These are phyloP conservation scores for Ustulina deusta DNA, from an alignment of 2,329 filamentous ascomycete genomes.

Conservation along the genomic window DNA sequence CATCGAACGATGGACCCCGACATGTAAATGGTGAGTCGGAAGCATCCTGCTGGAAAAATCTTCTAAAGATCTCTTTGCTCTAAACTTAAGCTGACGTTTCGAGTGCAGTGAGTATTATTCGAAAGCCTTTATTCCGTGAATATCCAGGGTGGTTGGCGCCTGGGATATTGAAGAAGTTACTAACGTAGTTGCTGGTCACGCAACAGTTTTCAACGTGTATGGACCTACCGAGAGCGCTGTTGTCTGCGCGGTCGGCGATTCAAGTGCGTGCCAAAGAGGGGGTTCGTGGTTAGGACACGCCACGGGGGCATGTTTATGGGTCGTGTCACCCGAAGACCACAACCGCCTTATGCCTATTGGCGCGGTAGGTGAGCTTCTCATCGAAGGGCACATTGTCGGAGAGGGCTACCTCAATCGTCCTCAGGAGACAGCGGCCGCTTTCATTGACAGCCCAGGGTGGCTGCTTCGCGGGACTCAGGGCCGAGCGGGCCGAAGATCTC, in stretches of 20 bases:
- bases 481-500: neutral
- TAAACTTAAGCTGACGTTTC: neutral
- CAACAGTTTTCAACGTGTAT: conserved; percentile 6
- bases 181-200: neutral
- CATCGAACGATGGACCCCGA: conserved; percentile 3
- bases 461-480: conserved; percentile 3
- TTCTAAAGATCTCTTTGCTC: neutral
- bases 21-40: conserved; percentile 2
- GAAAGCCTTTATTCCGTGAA: neutral
- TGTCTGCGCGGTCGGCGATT: neutral
- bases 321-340: conserved; percentile 3
- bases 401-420: conserved; percentile 4
- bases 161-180: neutral
- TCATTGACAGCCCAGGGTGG: conserved; percentile 9
- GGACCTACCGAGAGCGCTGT: conserved; percentile 6
- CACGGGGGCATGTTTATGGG: conserved; percentile 1
- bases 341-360: conserved; percentile 11
- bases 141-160: neutral
- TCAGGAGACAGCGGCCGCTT: conserved; percentile 1
- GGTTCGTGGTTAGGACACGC: conserved; percentile 8
- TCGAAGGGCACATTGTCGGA: conserved; percentile 13
- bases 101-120: neutral
- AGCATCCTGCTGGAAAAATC: neutral
- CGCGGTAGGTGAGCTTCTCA: conserved; percentile 6
- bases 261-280: neutral